Evolutionary conservation across 768 basidiomycete genomes (phyloP), one percentile per base, ranked within the genome.

Genomic region (Kwoniella dejecticola): DNA sequence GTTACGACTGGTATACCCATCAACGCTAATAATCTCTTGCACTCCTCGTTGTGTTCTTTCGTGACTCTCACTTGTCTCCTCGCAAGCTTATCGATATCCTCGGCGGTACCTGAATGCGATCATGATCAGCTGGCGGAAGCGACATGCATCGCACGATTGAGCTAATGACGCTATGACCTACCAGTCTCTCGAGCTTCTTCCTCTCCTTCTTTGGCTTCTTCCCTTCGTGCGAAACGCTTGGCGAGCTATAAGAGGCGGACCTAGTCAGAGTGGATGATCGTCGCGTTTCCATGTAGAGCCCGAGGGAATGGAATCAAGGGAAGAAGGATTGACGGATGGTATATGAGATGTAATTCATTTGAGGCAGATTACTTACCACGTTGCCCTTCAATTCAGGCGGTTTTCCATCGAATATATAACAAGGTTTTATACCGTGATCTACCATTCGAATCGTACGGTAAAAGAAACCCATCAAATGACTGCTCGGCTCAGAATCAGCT

Each of bases 401-500:
- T 79, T 94, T 95, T 21, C 96, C 96, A 79, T 99, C 96, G 68
- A 99, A 99, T 31, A 99, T 91, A 79, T 98, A 98, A 31, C 89
- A 89, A 0, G 95, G 94, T 74, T 99, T 99, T 76, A 99, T 92
- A 3, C 96, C 96, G 67, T 98, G 95, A 80, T 99, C 96, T 17
- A 94, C 94, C 77, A 99, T 98, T 23, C 96, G 85, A 61, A 99
- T 90, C 0, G 96, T 99, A 38, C 94, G 85, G 74, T 97, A 97
- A 81, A 99, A 99, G 79, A 98, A 89, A 0, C 96, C 96, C 93
- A 98, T 97, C 11, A 99, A 82, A 80, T 99, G 95, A 81, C 92
- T 85, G 57, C 19, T 5, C 10, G 11, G 19, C 41, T 42, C 41
- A 42, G 8, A n/a, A 8, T 42, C 41, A 42, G 41, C 41, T 38